These are phyloP conservation scores for Vigna reflexopilosa DNA, from an alignment of 306 rosid species.

Conservation along the genomic window DNA sequence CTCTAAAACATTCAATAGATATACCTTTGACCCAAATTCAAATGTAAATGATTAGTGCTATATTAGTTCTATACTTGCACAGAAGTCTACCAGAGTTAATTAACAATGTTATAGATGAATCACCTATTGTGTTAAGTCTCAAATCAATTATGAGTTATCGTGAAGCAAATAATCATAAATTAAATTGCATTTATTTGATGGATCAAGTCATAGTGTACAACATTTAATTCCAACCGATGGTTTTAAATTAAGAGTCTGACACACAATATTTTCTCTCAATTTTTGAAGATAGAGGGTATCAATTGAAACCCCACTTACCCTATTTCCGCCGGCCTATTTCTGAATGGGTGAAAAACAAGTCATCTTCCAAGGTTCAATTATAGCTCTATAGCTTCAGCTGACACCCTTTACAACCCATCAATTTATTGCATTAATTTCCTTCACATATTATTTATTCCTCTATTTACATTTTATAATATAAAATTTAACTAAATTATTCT, in stretches of 20 bases:
- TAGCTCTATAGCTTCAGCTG: neutral
- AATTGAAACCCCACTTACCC: neutral
- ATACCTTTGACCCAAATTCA: too few species aligned
- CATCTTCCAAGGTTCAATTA: neutral
- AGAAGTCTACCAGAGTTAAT: too few species aligned
- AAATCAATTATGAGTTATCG: too few species aligned
- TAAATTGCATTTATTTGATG: neutral
- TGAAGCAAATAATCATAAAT: neutral
- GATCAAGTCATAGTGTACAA: neutral
- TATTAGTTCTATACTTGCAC: too few species aligned
- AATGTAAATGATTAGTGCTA: too few species aligned
- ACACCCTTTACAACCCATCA: neutral
- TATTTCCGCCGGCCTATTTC: slow-evolving; percentile 11
- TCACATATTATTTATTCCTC: neutral
- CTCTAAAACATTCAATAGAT: too few species aligned
- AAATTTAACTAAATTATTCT: neutral
- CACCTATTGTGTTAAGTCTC: too few species aligned
- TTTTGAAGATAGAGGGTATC: neutral
- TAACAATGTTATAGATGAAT: too few species aligned
- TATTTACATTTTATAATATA: neutral
- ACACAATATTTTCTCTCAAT: neutral
- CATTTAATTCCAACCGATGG: neutral
- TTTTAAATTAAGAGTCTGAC: neutral
- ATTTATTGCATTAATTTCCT: neutral
- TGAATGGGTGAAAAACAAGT: neutral